A percentile compares a stretch with the other conserved stretches of the same genome.
Evolutionary conservation across 1,139 yeast genomes (phyloP).

Genomic region (Yamadazyma triangularis): DNA sequence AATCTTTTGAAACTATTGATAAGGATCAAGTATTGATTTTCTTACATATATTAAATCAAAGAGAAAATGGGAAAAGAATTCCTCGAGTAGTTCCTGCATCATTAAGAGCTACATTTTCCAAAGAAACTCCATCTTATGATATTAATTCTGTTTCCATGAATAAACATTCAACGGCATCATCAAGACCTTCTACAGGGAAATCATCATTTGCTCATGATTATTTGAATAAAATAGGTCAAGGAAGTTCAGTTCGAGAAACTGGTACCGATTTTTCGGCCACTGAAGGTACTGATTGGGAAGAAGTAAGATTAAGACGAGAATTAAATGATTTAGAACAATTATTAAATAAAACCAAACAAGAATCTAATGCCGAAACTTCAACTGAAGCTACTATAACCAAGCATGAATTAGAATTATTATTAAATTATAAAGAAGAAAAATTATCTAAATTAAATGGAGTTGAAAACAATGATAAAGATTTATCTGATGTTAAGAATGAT

Average conservation of each 20-base stretch:
- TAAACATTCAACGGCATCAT: slow-evolving; percentile 7
- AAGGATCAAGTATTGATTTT: slow-evolving; percentile 89
- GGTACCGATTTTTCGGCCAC: slow-evolving; percentile 77
- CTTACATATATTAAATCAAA: slow-evolving; percentile 84
- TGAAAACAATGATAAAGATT: slow-evolving; percentile 19
- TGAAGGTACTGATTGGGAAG: slow-evolving; percentile 83
- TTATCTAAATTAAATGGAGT: slow-evolving; percentile 10
- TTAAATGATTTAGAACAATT: slow-evolving; percentile 66
- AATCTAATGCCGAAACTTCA: slow-evolving; percentile 31
- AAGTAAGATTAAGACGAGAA: slow-evolving; percentile 76
- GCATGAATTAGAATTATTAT: slow-evolving; percentile 78
- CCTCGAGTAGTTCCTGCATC: slow-evolving; percentile 96
- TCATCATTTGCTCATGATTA: slow-evolving; percentile 38
- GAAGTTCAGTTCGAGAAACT: slow-evolving; percentile 46
- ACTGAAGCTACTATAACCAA: slow-evolving; percentile 32
- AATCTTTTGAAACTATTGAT: slow-evolving; percentile 80
- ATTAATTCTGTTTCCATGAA: slow-evolving; percentile 24
- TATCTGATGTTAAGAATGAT: slow-evolving; percentile 48
- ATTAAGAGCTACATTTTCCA: slow-evolving; percentile 84
- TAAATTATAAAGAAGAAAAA: slow-evolving; percentile 60
- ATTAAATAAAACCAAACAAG: slow-evolving; percentile 54
- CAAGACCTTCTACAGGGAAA: slow-evolving; percentile 13
- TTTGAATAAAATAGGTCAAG: slow-evolving; percentile 40
- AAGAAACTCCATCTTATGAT: slow-evolving; percentile 77
- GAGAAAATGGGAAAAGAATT: slow-evolving; percentile 81